Conservation (phyloP, 2,329 filamentous ascomycete genomes). For the Cladosporium sp. region DNA sequence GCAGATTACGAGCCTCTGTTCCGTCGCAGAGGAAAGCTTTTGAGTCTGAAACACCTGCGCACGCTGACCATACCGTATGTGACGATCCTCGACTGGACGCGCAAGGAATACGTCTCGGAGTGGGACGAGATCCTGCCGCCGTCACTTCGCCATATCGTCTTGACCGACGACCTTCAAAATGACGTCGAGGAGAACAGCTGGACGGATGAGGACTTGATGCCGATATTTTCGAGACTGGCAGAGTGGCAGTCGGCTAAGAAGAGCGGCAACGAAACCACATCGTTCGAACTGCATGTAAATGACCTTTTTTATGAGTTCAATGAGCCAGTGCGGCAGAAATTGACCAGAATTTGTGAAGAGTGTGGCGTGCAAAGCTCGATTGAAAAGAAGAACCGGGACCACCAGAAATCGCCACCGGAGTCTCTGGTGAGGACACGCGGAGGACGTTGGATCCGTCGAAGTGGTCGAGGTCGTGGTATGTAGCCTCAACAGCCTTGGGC, state of each 20-base stretch:
- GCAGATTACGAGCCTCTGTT: not conserved
- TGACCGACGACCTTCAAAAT: not conserved
- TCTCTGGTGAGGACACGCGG: not conserved
- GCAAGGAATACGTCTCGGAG: not conserved
- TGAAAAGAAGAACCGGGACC: slow-evolving; percentile 1
- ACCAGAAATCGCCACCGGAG: not conserved
- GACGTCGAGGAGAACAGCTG: not conserved
- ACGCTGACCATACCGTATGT: slow-evolving; percentile 1
- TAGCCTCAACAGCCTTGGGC: too few species aligned
- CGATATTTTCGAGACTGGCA: not conserved
- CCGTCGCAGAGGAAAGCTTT: not conserved
- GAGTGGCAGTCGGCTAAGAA: slow-evolving; percentile 1
- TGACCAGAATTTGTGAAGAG: slow-evolving; percentile 1
- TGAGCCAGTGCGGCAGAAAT: not conserved
- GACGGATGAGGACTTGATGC: slow-evolving; percentile 2
- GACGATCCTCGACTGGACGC: not conserved
- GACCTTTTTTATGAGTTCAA: not conserved
- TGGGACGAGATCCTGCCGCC: slow-evolving; percentile 1
- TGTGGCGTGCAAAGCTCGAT: not conserved
- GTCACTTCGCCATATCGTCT: slow-evolving; percentile 1
- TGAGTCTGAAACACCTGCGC: not conserved
- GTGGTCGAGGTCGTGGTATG: not conserved
- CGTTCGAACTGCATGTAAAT: slow-evolving; percentile 1
- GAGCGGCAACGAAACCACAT: not conserved
- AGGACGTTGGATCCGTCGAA: not conserved